Evolutionary conservation across 805 yeast genomes (phyloP), one percentile per base, ranked within the genome.

Genomic region (Schwanniomyces sp.): DNA sequence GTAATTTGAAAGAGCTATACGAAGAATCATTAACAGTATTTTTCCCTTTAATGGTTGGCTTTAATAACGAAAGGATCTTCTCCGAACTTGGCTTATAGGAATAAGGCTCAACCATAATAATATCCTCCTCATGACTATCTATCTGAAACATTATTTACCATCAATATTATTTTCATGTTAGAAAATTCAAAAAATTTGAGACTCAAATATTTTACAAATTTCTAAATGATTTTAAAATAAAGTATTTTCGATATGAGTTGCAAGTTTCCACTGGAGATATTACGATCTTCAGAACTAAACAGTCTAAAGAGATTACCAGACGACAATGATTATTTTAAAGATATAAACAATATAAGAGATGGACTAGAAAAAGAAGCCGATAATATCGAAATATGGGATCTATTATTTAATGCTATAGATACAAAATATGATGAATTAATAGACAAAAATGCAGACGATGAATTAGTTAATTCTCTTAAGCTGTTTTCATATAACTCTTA

Each of bases 341-440:
- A 16, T 5, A 5, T 32, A 32, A 32, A 32, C 17, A 6, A 8
- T 16, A 32, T 32, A 7, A 32, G 18, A 16, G 21, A 32, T 32
- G 36, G 17, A 16, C 40, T 56, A 1, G 46, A 49, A 5, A 21
- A 56, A 34, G 52, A 55, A 12, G 67, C 67, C 0, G 61, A 67
- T 43, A 66, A 76, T 50, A 60, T 76, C 11, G 43, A 48, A 10
- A 59, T 69, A 14, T 70, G 83, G 75, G 75, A 76, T 41, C 48
- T 49, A 1, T 51, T 79, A 11, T 65, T 79, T 12, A 50, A 54
- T 3, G 48, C 50, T n/a, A 51, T 66, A 5, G 67, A 68, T 12
- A 56, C 49, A 7, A 50, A 59, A 29, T 50, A 59, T 41, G 52
- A 56, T 7, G 53, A 54, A 12, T 43, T 58, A 5, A 43, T 37